A percentile compares a stretch with the other conserved stretches of the same genome.
Conservation (phyloP, 2,329 filamentous ascomycete genomes). For the Diaporthe citriasiana region DNA sequence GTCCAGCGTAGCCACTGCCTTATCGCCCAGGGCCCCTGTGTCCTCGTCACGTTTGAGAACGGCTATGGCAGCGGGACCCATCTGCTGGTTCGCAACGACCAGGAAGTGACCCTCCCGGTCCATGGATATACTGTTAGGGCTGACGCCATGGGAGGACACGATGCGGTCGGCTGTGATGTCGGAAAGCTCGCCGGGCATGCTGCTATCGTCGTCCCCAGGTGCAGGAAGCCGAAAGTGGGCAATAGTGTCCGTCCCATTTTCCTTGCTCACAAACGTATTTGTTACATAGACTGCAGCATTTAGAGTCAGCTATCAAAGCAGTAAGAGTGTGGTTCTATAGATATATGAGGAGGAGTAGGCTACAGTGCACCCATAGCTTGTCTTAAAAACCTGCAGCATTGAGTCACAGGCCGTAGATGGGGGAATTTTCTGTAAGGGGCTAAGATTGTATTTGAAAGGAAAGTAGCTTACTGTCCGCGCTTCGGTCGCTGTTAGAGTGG, state of each 20-base stretch:
- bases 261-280: slow-evolving; percentile 62
- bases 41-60: slow-evolving; percentile 52
- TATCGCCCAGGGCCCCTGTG: slow-evolving; percentile 48
- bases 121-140: slow-evolving; percentile 63
- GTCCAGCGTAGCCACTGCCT: slow-evolving; percentile 47
- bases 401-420: too few species aligned
- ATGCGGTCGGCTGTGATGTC: slow-evolving; percentile 50
- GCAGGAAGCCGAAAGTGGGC: slow-evolving; percentile 57
- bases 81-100: slow-evolving; percentile 60
- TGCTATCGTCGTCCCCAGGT: slow-evolving; percentile 44
- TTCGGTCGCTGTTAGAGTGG: slow-evolving; percentile 42
- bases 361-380: too few species aligned
- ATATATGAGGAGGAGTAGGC: too few species aligned
- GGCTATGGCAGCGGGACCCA: slow-evolving; percentile 56
- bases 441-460: too few species aligned
- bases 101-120: slow-evolving; percentile 52
- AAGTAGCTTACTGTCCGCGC: slow-evolving; percentile 48
- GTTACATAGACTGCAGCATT: slow-evolving; percentile 58
- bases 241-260: slow-evolving; percentile 58
- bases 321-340: too few species aligned
- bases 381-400: too few species aligned
- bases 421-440: too few species aligned
- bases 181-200: slow-evolving; percentile 47
- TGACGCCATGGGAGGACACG: slow-evolving; percentile 52
- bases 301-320: too few species aligned